Conservation (phyloP, 2,329 filamentous ascomycete species). For the Myriosclerotinia curreyana region DNA sequence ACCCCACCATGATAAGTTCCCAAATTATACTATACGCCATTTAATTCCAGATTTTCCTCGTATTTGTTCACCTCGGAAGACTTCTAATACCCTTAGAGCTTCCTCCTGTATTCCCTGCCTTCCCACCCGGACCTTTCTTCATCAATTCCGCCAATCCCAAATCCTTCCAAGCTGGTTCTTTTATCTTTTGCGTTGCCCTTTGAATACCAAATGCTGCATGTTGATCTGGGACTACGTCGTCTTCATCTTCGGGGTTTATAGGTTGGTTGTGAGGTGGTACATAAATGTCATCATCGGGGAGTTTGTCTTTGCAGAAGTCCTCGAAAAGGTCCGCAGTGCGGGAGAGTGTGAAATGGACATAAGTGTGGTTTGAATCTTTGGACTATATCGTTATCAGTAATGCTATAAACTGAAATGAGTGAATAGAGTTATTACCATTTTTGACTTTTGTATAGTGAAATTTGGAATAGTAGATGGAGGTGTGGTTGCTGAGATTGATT, state of each 20-base stretch:
- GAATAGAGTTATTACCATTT: slow-evolving; percentile 6
- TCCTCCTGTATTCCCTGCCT: slow-evolving; percentile 18
- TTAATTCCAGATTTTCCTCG: not conserved
- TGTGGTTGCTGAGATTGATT: not conserved
- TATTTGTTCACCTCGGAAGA: slow-evolving; percentile 29
- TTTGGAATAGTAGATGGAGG: not conserved
- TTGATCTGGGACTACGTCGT: slow-evolving; percentile 84
- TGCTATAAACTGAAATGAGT: not conserved
- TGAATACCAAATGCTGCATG: slow-evolving; percentile 85
- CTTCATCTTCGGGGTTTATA: slow-evolving; percentile 82
- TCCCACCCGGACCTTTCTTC: slow-evolving; percentile 51
- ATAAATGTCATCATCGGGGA: slow-evolving; percentile 76
- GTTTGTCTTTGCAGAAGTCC: slow-evolving; percentile 67
- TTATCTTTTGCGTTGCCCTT: slow-evolving; percentile 68
- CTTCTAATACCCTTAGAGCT: slow-evolving; percentile 25
- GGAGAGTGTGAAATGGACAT: slow-evolving; percentile 70
- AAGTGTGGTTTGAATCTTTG: slow-evolving; percentile 73
- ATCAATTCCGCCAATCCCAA: slow-evolving; percentile 70
- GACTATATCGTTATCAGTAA: slow-evolving; percentile 30
- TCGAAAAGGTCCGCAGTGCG: slow-evolving; percentile 78
- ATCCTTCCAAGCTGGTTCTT: slow-evolving; percentile 76
- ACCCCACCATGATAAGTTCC: not conserved
- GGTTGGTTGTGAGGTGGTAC: slow-evolving; percentile 78
- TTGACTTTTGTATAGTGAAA: not conserved
- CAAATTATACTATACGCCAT: not conserved